Evolutionary conservation across 345 rosid species (phyloP).

Genomic region (Mallotus nudiflorus): DNA sequence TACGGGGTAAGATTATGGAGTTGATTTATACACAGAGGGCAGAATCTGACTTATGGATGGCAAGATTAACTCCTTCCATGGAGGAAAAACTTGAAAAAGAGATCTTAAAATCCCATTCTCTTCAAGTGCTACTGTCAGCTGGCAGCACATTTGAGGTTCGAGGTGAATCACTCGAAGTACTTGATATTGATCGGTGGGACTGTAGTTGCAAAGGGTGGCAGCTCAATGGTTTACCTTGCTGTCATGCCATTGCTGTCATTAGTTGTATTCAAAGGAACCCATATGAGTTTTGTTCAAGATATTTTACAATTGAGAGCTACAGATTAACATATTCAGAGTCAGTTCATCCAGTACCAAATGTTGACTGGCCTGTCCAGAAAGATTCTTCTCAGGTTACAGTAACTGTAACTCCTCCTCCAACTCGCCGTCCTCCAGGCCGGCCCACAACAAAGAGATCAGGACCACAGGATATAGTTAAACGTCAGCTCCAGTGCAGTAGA

Average conservation of each 20-base stretch:
- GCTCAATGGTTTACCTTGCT: conserved; percentile 79
- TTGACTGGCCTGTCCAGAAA: conserved; percentile 44
- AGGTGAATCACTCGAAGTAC: conserved; percentile 66
- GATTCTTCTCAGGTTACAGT: conserved; percentile 53
- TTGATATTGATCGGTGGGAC: conserved; percentile 70
- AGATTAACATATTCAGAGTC: conserved; percentile 67
- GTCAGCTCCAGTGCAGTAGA: conserved; percentile 93
- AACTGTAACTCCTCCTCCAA: conserved; percentile 84
- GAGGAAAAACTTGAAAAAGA: conserved; percentile 79
- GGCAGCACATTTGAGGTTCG: conserved; percentile 82
- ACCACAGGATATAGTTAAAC: conserved; percentile 63
- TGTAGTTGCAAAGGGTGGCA: conserved; percentile 94
- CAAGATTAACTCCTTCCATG: conserved; percentile 73
- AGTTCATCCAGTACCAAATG: conserved; percentile 59
- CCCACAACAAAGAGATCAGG: conserved; percentile 69
- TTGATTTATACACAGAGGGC: conserved; percentile 51
- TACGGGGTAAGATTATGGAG: conserved; percentile 72
- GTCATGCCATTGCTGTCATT: conserved; percentile 71
- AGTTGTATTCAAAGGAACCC: conserved; percentile 52
- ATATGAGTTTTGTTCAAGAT: conserved; percentile 74
- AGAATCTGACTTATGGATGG: conserved; percentile 54
- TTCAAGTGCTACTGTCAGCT: conserved; percentile 57
- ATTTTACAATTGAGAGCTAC: conserved; percentile 68
- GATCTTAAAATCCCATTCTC: conserved; percentile 40
- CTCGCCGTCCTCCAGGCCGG: conserved; percentile 80